Evolutionary conservation across 108 stramenopile genomes (phyloP).

Genomic region (Bacterosira constricta): DNA sequence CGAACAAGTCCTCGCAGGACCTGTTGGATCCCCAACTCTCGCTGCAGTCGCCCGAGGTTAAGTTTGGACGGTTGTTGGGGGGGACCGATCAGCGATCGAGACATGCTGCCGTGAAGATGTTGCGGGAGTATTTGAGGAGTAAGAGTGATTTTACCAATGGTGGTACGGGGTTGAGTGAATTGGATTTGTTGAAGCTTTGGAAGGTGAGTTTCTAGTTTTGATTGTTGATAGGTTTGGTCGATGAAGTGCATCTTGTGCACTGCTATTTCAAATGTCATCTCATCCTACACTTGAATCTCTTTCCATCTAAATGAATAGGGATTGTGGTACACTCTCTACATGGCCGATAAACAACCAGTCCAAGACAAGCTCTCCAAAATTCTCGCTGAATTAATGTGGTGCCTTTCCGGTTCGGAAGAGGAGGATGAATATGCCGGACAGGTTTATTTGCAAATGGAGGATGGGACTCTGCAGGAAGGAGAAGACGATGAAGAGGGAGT

Average conservation of each 20-base stretch:
- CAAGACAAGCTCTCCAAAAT: conserved; percentile 85
- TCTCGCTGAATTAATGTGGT: conserved; percentile 83
- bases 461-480: conserved; percentile 23
- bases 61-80: conserved; percentile 78
- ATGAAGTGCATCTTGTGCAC: background rate
- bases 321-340: conserved; percentile 91
- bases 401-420: conserved; percentile 83
- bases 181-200: conserved; percentile 93
- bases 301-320: conserved; percentile 34
- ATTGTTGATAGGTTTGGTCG: background rate
- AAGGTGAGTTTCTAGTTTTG: conserved; percentile 54
- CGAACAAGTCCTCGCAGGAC: background rate
- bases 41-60: conserved; percentile 73
- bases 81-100: conserved; percentile 75
- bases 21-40: conserved; percentile 65
- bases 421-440: conserved; percentile 87
- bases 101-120: conserved; percentile 70
- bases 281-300: background rate
- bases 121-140: conserved; percentile 68
- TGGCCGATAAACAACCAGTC: conserved; percentile 89
- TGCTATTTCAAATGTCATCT: background rate
- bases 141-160: conserved; percentile 57
- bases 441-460: conserved; percentile 71
- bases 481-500: conserved; percentile 14
- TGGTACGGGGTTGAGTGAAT: conserved; percentile 68